Evolutionary conservation across 2,329 filamentous ascomycete species (phyloP).

Genomic region (Ophiocordyceps polyrhachis-furcata): DNA sequence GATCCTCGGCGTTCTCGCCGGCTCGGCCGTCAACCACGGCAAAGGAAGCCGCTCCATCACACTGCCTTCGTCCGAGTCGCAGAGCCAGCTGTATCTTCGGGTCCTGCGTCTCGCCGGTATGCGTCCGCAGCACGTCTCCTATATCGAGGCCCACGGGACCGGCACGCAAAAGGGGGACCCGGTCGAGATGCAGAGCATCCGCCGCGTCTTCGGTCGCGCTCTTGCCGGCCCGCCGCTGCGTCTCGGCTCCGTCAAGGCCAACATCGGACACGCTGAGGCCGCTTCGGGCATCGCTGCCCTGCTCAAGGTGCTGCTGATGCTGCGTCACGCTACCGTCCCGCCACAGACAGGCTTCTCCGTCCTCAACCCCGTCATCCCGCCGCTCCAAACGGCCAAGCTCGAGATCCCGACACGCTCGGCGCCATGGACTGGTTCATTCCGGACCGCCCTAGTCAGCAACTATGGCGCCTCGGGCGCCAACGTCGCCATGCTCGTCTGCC

Average conservation of each 20-base stretch:
- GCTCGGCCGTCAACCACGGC: constrained; percentile 51
- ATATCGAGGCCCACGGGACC: constrained; percentile 1
- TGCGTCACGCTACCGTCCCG: constrained; percentile 8
- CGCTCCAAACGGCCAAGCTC: constrained; percentile 4
- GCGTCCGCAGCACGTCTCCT: not conserved
- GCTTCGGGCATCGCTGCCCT: constrained; percentile 11
- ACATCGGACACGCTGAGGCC: constrained; percentile 9
- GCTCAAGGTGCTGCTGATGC: constrained; percentile 15
- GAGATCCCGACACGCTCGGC: constrained; percentile 1
- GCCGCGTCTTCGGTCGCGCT: constrained; percentile 4
- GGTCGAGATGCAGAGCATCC: not conserved
- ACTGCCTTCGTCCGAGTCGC: constrained; percentile 38
- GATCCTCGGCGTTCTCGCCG: constrained; percentile 44
- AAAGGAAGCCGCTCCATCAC: constrained; percentile 55
- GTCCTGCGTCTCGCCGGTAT: not conserved
- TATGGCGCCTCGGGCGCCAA: constrained; percentile 19
- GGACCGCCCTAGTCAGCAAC: constrained; percentile 14
- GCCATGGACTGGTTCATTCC: constrained; percentile 6
- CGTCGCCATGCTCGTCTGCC: constrained; percentile 4
- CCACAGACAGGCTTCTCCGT: constrained; percentile 9
- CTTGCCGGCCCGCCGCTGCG: constrained; percentile 13
- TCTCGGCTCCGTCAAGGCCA: constrained; percentile 20
- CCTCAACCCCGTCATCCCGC: constrained; percentile 12
- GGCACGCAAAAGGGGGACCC: constrained; percentile 1
- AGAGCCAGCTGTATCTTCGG: not conserved